Evolutionary conservation across 2,329 filamentous ascomycete species (phyloP).

Genomic region (Stagonosporopsis vannaccii): DNA sequence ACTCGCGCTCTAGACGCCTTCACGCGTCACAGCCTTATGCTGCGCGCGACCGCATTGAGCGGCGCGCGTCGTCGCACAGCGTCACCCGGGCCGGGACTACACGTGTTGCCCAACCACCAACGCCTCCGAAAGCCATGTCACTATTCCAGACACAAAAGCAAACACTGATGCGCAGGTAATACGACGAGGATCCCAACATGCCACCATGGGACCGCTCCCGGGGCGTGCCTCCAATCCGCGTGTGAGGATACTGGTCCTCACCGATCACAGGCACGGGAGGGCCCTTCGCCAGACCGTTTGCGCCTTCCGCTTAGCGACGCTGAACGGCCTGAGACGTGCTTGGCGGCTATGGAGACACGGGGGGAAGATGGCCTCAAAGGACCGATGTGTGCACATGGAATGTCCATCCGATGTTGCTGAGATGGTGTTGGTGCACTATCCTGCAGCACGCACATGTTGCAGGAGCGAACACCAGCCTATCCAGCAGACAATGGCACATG

Average conservation of each 20-base stretch:
- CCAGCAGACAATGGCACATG: background rate
- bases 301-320: background rate
- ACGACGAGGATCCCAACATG: background rate
- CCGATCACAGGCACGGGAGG: constrained; percentile 14
- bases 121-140: background rate
- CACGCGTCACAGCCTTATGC: constrained; percentile 2
- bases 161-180: constrained; percentile 2
- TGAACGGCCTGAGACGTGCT: constrained; percentile 2
- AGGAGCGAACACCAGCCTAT: background rate
- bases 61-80: background rate
- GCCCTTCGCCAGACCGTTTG: constrained; percentile 8
- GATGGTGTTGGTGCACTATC: background rate
- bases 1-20: background rate
- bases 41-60: background rate
- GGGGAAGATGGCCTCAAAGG: background rate
- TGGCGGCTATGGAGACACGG: background rate
- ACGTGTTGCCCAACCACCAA: background rate
- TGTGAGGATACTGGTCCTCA: background rate
- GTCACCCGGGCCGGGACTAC: background rate
- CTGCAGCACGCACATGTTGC: background rate
- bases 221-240: constrained; percentile 7
- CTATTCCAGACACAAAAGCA: constrained; percentile 8
- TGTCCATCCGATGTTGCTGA: background rate
- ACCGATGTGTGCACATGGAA: background rate
- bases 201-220: constrained; percentile 8